These are phyloP conservation scores for Vicia sativa DNA, from an alignment of 306 rosid genomes.

Conservation along the genomic window DNA sequence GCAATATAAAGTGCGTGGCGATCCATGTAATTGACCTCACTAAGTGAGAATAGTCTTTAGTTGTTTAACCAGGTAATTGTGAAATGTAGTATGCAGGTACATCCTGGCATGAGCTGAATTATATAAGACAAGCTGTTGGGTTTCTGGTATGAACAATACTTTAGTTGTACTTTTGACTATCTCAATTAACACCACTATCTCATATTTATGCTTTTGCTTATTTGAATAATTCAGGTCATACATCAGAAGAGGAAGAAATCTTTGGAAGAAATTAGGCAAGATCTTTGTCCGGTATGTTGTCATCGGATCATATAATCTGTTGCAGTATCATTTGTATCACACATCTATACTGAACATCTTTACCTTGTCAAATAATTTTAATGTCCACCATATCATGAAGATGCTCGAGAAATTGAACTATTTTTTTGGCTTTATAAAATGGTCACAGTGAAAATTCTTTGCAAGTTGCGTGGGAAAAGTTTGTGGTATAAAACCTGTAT, in stretches of 20 bases:
- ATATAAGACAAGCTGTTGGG: conserved; percentile 95
- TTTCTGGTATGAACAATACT: conserved; percentile 71
- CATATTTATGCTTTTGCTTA: conserved; percentile 30
- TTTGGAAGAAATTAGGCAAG: conserved; percentile 81
- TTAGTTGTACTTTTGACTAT: conserved; percentile 4
- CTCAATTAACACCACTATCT: conserved; percentile 15
- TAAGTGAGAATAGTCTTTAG: not conserved
- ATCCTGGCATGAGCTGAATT: conserved; percentile 98
- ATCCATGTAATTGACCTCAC: conserved; percentile 18
- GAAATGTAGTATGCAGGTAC: conserved; percentile 89
- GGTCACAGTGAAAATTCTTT: conserved; percentile 7
- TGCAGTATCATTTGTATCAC: conserved; percentile 1
- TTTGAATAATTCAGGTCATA: conserved; percentile 69
- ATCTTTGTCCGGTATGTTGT: conserved; percentile 90
- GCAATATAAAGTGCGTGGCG: not conserved
- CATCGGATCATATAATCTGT: conserved; percentile 8
- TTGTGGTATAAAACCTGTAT: not conserved
- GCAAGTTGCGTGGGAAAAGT: conserved; percentile 18
- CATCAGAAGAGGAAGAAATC: conserved; percentile 98
- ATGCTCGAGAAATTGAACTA: conserved; percentile 16
- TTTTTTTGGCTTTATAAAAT: not conserved
- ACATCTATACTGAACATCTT: conserved; percentile 7
- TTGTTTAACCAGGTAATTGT: conserved; percentile 34
- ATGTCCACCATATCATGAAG: conserved; percentile 17
- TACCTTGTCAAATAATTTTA: conserved; percentile 12